phyloP scores from a whole-genome alignment of 305 asterid species.

The Fraxinus ornus region DNA sequence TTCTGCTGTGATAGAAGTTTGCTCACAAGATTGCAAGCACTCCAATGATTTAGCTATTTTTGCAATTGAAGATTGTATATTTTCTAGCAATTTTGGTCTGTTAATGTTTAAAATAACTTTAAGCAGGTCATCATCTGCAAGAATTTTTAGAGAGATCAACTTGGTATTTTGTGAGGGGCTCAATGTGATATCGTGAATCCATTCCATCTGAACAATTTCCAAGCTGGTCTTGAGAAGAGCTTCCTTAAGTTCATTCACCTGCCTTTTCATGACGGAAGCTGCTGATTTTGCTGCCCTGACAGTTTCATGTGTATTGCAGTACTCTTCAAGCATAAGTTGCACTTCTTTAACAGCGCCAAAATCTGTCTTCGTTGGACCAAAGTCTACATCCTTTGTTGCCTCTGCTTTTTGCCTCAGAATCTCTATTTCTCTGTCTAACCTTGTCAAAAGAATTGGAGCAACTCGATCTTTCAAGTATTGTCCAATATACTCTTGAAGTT shows the following conservation, averaged over 20 bases:
- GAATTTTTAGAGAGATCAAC: constrained; percentile 60
- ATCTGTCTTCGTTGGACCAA: constrained; percentile 43
- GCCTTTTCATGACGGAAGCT: constrained; percentile 77
- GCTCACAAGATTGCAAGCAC: constrained; percentile 79
- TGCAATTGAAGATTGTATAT: constrained; percentile 67
- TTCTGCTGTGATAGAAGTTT: constrained; percentile 77
- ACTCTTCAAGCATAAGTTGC: constrained; percentile 84
- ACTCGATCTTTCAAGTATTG: constrained; percentile 79
- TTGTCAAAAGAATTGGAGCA: constrained; percentile 61
- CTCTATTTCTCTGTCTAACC: constrained; percentile 68
- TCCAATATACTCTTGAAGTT: constrained; percentile 70
- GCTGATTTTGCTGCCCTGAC: constrained; percentile 85
- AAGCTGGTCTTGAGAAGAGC: constrained; percentile 72
- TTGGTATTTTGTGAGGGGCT: constrained; percentile 64
- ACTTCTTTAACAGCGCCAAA: constrained; percentile 46
- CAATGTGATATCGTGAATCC: constrained; percentile 73
- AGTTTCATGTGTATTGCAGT: constrained; percentile 88
- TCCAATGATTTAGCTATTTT: constrained; percentile 77
- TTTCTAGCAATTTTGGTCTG: constrained; percentile 76
- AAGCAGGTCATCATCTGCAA: constrained; percentile 52
- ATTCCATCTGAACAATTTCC: constrained; percentile 88
- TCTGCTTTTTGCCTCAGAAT: constrained; percentile 54
- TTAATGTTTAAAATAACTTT: constrained; percentile 65
- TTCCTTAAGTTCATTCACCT: constrained; percentile 74
- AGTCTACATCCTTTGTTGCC: constrained; percentile 41